Base-by-base conservation (phyloP, 2,329 filamentous ascomycete genomes). In the Venturia pyrina region DNA sequence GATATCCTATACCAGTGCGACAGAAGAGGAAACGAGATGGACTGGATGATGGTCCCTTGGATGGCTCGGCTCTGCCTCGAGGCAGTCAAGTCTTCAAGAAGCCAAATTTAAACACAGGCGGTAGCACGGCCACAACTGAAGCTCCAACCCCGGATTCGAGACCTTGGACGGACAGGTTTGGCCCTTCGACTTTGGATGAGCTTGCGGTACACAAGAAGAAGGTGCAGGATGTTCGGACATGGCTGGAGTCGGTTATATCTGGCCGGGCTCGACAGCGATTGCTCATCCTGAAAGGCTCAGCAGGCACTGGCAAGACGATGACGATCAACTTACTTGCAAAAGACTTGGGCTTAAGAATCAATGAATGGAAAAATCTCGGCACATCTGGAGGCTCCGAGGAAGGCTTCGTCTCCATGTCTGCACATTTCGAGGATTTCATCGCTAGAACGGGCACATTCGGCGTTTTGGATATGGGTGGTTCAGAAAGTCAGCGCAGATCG, bases 201-300 rank as follows among this genome's bases (percentile, higher is more conserved):
- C 80, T 99, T 59, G 93, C 89, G 0, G 93, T 99, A 21, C 93
- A 99, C 76, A 97, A 96, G 79, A 95, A 86, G 71, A 99, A 99
- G 75, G 90, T 98, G 6, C 78, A 85, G 1, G 93, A 98, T 77
- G 93, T 98, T 59, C 85, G 87, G 67, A 82, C 79, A 67, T 98
- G 95, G 93, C 79, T 99, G 43, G 85, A 89, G 56, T 85, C 88
- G 72, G 90, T 91, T 21, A 83, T 91, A 68, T 75, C 77, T 34
- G 89, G 90, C 56, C 77, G 73, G 59, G 75, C 76, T 65, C 76
- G 75, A 65, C 87, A 96, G 79, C 85, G 89, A 67, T 74, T 97
- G 66, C 82, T 97, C 66, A 82, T 99, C 37, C 80, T 99, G 56
- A 96, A 96, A 75, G 95, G 95, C 13, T 87, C 92, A 43, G 93